Evolutionary conservation across 2,329 filamentous ascomycete genomes (phyloP).

Genomic region (Fusarium torreyae): DNA sequence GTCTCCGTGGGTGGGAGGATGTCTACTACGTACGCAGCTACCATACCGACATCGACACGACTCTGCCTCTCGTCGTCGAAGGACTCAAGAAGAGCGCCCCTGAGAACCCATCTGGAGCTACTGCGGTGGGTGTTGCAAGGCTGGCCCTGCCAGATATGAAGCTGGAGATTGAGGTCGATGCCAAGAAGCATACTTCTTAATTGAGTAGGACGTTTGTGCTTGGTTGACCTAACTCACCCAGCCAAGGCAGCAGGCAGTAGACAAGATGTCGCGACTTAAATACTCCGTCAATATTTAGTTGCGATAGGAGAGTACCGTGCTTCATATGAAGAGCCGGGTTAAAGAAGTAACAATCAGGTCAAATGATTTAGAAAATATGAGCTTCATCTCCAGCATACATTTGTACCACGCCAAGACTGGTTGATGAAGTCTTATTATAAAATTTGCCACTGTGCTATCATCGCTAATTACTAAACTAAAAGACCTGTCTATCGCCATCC

Average conservation of each 20-base stretch:
- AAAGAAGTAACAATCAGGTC: background rate
- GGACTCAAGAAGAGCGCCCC: conserved; percentile 32
- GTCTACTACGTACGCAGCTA: conserved; percentile 48
- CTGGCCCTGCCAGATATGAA: conserved; percentile 40
- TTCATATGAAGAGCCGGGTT: background rate
- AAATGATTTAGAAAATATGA: background rate
- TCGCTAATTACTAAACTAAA: background rate
- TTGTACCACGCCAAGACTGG: too few species aligned
- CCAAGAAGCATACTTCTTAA: conserved; percentile 10
- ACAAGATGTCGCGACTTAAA: too few species aligned
- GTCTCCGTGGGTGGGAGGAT: conserved; percentile 49
- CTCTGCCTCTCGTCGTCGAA: conserved; percentile 21
- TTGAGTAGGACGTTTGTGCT: too few species aligned
- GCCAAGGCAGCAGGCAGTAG: conserved; percentile 44
- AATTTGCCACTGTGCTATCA: too few species aligned
- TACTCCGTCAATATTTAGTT: too few species aligned
- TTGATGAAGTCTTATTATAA: too few species aligned
- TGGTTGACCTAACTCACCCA: too few species aligned
- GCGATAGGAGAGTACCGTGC: too few species aligned
- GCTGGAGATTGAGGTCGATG: conserved; percentile 46
- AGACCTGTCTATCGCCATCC: background rate
- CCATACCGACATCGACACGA: conserved; percentile 42
- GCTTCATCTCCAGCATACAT: too few species aligned
- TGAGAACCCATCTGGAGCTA: conserved; percentile 26
- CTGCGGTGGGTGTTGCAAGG: conserved; percentile 24